These are phyloP conservation scores for Colletotrichum sp. DNA, from an alignment of 2,329 filamentous ascomycete genomes.

Conservation along the genomic window DNA sequence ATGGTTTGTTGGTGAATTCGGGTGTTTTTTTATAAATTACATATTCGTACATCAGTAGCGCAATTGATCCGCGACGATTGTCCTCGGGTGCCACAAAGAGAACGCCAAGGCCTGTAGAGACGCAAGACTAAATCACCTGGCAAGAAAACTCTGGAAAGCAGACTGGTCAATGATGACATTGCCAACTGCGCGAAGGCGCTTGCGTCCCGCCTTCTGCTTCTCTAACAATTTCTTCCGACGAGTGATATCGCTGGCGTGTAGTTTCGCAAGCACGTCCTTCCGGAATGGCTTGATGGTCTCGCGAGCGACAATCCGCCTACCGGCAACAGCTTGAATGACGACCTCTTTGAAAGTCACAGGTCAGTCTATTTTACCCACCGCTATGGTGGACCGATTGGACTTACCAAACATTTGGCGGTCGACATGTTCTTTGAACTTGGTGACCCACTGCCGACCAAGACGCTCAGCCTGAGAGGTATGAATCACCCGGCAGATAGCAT, in stretches of 20 bases:
- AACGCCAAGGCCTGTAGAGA: background rate
- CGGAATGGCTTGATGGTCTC: constrained; percentile 97
- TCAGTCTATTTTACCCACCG: background rate
- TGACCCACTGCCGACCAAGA: constrained; percentile 86
- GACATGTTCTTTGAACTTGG: constrained; percentile 96
- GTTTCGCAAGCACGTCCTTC: constrained; percentile 91
- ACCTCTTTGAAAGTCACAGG: constrained; percentile 64
- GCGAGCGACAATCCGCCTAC: constrained; percentile 81
- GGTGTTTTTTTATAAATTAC: background rate
- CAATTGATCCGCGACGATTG: background rate
- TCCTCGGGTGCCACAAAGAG: background rate
- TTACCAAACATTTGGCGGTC: constrained; percentile 88
- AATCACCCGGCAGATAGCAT: constrained; percentile 90
- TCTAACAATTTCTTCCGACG: constrained; percentile 87
- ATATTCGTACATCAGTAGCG: background rate
- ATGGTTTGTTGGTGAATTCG: background rate
- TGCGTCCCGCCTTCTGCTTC: constrained; percentile 95
- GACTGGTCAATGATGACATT: constrained; percentile 97
- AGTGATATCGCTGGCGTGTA: constrained; percentile 89
- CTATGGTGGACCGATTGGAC: constrained; percentile 1
- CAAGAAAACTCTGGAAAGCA: constrained; percentile 91
- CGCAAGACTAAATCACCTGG: constrained; percentile 59
- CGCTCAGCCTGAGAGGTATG: constrained; percentile 82
- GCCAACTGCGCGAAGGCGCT: constrained; percentile 82
- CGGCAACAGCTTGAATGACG: constrained; percentile 89